Evolutionary conservation across 2,329 filamentous ascomycete species (phyloP).

Genomic region (Rhytidhysteron rufulum): DNA sequence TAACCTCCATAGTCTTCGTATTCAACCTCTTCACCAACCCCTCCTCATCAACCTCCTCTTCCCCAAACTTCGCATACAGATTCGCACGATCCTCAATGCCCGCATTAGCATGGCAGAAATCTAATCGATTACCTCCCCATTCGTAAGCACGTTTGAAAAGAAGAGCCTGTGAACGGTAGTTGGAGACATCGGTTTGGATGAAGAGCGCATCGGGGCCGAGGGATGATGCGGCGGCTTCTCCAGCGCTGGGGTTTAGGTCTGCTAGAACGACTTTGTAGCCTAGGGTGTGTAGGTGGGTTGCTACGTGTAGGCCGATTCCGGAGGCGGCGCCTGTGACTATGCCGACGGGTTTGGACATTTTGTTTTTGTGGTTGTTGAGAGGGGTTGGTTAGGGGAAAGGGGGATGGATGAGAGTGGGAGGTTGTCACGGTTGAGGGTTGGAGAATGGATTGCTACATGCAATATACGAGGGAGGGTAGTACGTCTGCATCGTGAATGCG

Average conservation of each 20-base stretch:
- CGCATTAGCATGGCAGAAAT: conserved; percentile 44
- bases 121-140: conserved; percentile 40
- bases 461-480: too few species aligned
- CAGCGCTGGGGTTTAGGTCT: conserved; percentile 37
- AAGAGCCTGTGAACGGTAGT: conserved; percentile 34
- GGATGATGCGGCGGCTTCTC: conserved; percentile 19
- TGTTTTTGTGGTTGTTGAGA: neutral
- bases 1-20: conserved; percentile 36
- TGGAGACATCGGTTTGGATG: conserved; percentile 39
- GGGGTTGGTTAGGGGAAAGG: neutral
- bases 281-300: conserved; percentile 37
- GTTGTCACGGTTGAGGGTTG: neutral
- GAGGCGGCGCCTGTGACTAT: conserved; percentile 45
- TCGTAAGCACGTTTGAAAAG: conserved; percentile 39
- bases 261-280: conserved; percentile 42
- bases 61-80: conserved; percentile 29
- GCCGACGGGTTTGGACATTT: conserved; percentile 38
- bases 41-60: conserved; percentile 28
- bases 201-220: conserved; percentile 31
- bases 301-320: conserved; percentile 43
- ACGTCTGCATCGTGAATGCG: neutral
- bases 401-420: neutral
- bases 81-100: conserved; percentile 38
- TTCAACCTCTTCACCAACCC: conserved; percentile 35
- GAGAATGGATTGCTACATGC: too few species aligned